Base-by-base conservation (phyloP, 805 yeast genomes). In the Blastobotrys robertii region DNA sequence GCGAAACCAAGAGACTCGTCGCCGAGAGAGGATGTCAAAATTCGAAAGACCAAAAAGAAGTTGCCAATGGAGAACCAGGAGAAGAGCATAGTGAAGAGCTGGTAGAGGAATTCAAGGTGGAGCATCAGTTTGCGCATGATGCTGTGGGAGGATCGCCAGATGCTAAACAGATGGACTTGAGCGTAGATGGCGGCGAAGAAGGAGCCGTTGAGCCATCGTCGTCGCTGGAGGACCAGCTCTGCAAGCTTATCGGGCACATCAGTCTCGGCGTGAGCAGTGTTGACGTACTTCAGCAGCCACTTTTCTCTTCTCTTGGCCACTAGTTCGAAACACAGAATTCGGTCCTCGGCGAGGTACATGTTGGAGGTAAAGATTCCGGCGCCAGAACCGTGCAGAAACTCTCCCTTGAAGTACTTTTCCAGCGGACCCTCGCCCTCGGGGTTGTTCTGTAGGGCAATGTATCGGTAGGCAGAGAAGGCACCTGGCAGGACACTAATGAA, bases 171-270 rank as follows among this genome's bases (percentile, higher is more conserved):
- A 59, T 88, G 94, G 44, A 84, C 57, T 50, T 84, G 84, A 2
- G 97, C 79, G 60, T 83, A 92, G 43, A 88, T 69, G 3, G 97
- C 97, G 1, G 99, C 97, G 67, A 92, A 92, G 58, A 92, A 75
- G 2, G 98, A 94, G 60, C 99, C 99, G 63, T 90, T 90, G 48
- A 90, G 73, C 98, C 98, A 90, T 70, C 98, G 79, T 68, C 98
- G 81, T 68, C 98, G 81, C 67, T 90, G 98, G 44, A 92, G 76
- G 42, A 90, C 84, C 57, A 92, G 86, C 58, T 92, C 97, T n/a
- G 95, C 82, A 36, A 88, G 72, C n/a, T 73, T 70, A 57, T 88
- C 97, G 6, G 97, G 97, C 40, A 87, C 95, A 74, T 90, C 97
- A 1, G 97, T 90, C 62, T 88, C 97, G 53, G 96, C 97, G 40